Conservation (phyloP, 225 moss, liverwort and hornwort genomes). For the Bryum argenteum region DNA sequence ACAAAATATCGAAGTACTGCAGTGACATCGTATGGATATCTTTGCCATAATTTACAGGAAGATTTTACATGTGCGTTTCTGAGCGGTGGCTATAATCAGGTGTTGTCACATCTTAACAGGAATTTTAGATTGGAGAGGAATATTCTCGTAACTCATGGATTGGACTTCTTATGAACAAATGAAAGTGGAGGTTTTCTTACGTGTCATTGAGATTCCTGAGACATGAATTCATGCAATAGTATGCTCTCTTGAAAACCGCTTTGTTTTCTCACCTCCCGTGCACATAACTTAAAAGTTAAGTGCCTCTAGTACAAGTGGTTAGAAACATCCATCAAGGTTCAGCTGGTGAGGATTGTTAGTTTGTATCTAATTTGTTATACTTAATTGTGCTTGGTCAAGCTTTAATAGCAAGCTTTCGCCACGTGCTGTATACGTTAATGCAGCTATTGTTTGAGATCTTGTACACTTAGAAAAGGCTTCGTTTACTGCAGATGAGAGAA, state of each 20-base stretch:
- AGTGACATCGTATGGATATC: not conserved
- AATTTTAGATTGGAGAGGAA: no score
- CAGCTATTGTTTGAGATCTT: not conserved
- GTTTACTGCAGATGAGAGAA: conserved; percentile 38
- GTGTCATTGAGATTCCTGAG: not conserved
- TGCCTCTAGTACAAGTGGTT: not conserved
- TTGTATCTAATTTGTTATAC: not conserved
- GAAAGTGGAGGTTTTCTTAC: not conserved
- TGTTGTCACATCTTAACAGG: not conserved
- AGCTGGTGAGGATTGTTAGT: not conserved
- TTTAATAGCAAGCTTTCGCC: not conserved
- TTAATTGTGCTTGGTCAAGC: conserved; percentile 1
- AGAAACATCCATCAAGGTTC: not conserved
- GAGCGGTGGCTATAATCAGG: not conserved
- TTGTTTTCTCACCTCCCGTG: not conserved
- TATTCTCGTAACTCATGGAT: not conserved
- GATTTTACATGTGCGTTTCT: not conserved
- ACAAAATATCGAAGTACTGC: not conserved
- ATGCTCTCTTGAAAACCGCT: no score
- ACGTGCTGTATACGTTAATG: not conserved
- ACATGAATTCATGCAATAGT: not conserved
- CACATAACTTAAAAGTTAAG: not conserved
- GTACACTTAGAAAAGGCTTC: not conserved
- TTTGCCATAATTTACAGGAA: not conserved
- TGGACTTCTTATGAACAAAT: not conserved